Base-by-base conservation (phyloP, 139 green algal species). In the Desmodesmus armatus region DNA sequence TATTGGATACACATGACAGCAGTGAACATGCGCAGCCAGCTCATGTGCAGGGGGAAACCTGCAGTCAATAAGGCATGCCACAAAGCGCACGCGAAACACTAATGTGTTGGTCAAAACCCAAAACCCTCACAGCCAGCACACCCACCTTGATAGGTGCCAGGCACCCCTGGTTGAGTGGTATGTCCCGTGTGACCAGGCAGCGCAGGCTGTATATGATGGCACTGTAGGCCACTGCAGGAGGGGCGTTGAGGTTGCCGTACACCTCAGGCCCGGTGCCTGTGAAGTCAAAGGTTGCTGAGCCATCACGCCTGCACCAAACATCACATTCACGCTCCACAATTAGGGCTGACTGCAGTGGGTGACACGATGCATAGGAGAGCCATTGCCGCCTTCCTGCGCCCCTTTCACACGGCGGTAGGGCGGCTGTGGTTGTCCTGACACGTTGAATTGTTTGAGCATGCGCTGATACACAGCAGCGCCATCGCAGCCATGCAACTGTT, bases 141-240 rank as follows among this genome's bases (percentile, higher is more conserved):
- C 73, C 55, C 53, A 98, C 87, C 0, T 87, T 93, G 77, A 98
- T 92, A 23, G 95, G 94, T 7, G 91, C 91, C 87, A 97, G 87
- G 89, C 94, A 98, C 66, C 94, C 95, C 90, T 98, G 95, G 87
- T 98, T 98, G 58, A 99, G 92, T 0, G 96, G 96, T 55, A 99
- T 98, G 79, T 99, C 96, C 0, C 82, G 79, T 0, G 85, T 87
- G 31, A 99, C 96, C 87, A 99, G 91, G 90, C 94, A 98, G 47
- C 96, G 91, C 85, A 99, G 79, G 11, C 91, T 88, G 88, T 99
- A 99, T 81, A 99, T 99, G 85, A 99, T 94, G 49, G 97, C 97
- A 11, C 93, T 96, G 78, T 92, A 93, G 1, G 95, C 96, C 29
- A 99, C 97, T 0, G 97, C 97, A 13, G 92, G 92, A 0, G 97